Base-by-base conservation (phyloP, 2,329 filamentous ascomycete genomes). In the Nannizziopsis barbatae region DNA sequence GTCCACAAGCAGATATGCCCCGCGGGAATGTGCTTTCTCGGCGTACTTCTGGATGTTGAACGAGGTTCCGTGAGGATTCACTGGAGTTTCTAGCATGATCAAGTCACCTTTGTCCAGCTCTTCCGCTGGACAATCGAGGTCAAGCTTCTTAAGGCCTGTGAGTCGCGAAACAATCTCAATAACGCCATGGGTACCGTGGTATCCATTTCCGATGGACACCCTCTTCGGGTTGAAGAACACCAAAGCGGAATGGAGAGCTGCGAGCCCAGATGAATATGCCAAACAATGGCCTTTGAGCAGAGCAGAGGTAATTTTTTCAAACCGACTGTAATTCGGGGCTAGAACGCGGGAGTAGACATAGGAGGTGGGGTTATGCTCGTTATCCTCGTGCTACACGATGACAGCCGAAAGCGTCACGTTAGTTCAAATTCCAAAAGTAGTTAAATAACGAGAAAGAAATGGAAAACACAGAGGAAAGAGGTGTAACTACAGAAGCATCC, bases 121-220 rank as follows among this genome's bases (percentile, higher is more conserved):
- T 36, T 78, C 76, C 11, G 75, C 71, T 7, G 79, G 71, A 60
- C 80, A 85, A 58, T 83, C 77, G 11, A 96, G 75, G 17, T 81
- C 75, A 2, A 95, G 73, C 55, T 83, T 76, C 62, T 82, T 67
- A 20, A 94, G 76, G 0, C 84, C 83, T 20, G 82, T 86, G 43
- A 95, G 77, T 54, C 86, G 85, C 51, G 75, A 67, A 55, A 93
- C 74, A 47, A 96, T 69, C 30, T 67, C 67, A 57, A 95, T 77
- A 27, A 95, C 85, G 52, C 86, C 87, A 65, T 95, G 87, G 67
- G 86, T 94, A 58, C 92, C 92, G 69, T 96, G 92, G 69, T 96
- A 98, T 37, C 88, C 89, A 12, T 76, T 80, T 33, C 81, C 81
- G 55, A 96, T 87, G 56, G 87, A 83, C 49, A 96, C 79, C 50